Percentiles rank a stretch among this genome's conserved stretches.
Evolutionary conservation across 2,329 filamentous ascomycete genomes (phyloP).

Genomic region (Aspergillus quadricinctus): DNA sequence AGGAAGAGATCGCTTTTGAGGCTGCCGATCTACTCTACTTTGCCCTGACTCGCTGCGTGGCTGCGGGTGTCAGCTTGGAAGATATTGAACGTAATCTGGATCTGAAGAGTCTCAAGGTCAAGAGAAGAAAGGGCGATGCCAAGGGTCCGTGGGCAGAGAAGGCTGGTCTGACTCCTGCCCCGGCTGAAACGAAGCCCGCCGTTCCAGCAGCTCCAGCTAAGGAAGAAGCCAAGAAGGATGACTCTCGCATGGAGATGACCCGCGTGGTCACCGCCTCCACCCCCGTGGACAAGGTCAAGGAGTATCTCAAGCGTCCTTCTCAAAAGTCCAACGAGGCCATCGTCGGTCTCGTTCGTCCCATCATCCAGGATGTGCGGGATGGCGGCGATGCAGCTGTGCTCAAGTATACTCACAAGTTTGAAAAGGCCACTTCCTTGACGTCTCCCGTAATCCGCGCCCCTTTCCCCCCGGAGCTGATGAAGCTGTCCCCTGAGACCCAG

Average conservation of each 20-base stretch:
- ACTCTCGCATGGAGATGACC: conserved; percentile 74
- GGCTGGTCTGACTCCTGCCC: conserved; percentile 62
- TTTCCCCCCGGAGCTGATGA: conserved; percentile 81
- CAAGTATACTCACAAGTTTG: conserved; percentile 95
- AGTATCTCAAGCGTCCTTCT: conserved; percentile 79
- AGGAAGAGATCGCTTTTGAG: conserved; percentile 85
- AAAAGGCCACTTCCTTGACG: conserved; percentile 86
- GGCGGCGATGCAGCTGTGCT: conserved; percentile 85
- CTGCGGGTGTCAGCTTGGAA: conserved; percentile 76
- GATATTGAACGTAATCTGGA: conserved; percentile 92
- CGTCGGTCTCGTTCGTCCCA: conserved; percentile 83
- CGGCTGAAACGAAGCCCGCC: conserved; percentile 20
- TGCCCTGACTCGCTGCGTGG: conserved; percentile 81
- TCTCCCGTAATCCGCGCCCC: conserved; percentile 87
- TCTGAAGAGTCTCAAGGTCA: conserved; percentile 91
- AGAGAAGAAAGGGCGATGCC: conserved; percentile 85
- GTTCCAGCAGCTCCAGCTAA: conserved; percentile 1
- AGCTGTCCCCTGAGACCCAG: conserved; percentile 75
- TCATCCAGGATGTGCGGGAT: conserved; percentile 79
- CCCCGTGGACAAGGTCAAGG: conserved; percentile 60
- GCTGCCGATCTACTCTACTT: conserved; percentile 96
- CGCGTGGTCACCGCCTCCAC: conserved; percentile 67
- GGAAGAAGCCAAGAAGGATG: conserved; percentile 44
- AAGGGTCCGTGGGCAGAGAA: conserved; percentile 90
- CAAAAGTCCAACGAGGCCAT: conserved; percentile 95